A percentile compares a stretch with the other conserved stretches of the same genome.
Evolutionary conservation across 106 monocot species (phyloP).

Genomic region (Chionographis japonica): DNA sequence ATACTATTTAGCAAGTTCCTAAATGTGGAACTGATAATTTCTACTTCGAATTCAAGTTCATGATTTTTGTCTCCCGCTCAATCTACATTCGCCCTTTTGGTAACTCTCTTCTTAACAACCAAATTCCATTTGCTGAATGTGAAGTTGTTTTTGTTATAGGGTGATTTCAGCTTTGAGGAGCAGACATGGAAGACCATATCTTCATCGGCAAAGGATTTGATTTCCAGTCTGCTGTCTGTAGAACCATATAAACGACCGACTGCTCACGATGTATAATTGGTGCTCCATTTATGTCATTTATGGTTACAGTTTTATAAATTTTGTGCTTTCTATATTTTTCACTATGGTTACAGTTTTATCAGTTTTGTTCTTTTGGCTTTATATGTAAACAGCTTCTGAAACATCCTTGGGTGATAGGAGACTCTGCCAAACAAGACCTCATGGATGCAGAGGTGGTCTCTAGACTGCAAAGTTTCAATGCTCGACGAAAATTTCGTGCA

Average conservation of each 20-base stretch:
- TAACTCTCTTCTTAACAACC: too few relatives aligned
- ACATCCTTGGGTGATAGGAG: conserved; percentile 74
- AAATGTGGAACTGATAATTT: too few relatives aligned
- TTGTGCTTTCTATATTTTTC: background rate
- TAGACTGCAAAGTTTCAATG: conserved; percentile 69
- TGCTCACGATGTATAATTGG: conserved; percentile 43
- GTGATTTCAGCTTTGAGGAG: conserved; percentile 60
- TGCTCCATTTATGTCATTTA: background rate
- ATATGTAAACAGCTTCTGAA: conserved; percentile 47
- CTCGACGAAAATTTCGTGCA: conserved; percentile 56
- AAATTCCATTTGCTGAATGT: too few relatives aligned
- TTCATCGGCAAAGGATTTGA: conserved; percentile 63
- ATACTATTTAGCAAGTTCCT: too few relatives aligned
- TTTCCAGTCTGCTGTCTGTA: conserved; percentile 57
- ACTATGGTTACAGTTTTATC: background rate
- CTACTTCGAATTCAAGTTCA: too few relatives aligned
- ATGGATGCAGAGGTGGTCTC: conserved; percentile 67
- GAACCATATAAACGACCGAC: conserved; percentile 57
- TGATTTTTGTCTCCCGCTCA: too few relatives aligned
- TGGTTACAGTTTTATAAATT: background rate
- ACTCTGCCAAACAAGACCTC: conserved; percentile 56
- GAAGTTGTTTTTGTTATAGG: conserved; percentile 16
- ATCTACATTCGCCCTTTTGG: too few relatives aligned
- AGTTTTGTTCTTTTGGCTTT: conserved; percentile 1
- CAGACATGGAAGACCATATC: conserved; percentile 65